Evolutionary conservation across 2,329 filamentous ascomycete genomes (phyloP).

Genomic region (Arthrobotrys entomopaga): DNA sequence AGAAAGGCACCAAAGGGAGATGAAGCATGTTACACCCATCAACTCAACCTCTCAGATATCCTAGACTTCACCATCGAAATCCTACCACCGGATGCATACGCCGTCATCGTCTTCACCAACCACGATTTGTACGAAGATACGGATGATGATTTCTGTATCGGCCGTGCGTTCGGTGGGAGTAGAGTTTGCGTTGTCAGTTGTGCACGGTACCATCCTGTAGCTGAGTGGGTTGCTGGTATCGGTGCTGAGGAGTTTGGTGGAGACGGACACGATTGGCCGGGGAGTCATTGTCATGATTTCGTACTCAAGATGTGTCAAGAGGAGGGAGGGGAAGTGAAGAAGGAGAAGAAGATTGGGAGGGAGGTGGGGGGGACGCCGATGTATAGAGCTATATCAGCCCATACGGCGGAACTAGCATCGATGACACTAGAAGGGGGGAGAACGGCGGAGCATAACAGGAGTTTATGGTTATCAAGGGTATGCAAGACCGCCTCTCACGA

Average conservation of each 20-base stretch:
- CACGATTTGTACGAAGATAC: constrained; percentile 75
- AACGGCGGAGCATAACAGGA: constrained; percentile 54
- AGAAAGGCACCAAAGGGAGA: constrained; percentile 16
- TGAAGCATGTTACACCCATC: constrained; percentile 59
- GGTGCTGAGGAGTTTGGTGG: constrained; percentile 57
- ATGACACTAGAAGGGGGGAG: constrained; percentile 7
- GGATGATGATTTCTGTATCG: constrained; percentile 74
- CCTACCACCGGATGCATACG: constrained; percentile 70
- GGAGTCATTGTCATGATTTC: constrained; percentile 28
- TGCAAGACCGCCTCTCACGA: constrained; percentile 73
- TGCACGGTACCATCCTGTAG: constrained; percentile 71
- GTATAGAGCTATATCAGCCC: constrained; percentile 37
- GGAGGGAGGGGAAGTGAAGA: constrained; percentile 37
- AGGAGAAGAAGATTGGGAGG: background rate
- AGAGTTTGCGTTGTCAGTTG: constrained; percentile 72
- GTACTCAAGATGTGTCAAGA: constrained; percentile 25
- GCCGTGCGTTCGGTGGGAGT: constrained; percentile 73
- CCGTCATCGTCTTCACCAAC: constrained; percentile 68
- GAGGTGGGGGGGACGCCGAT: constrained; percentile 55
- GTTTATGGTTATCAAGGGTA: constrained; percentile 70
- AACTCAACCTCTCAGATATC: constrained; percentile 72
- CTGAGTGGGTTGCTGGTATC: constrained; percentile 63
- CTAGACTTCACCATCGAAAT: constrained; percentile 69
- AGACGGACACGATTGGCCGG: constrained; percentile 43
- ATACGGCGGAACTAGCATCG: constrained; percentile 54